Base-by-base conservation (phyloP, 305 asterid species). In the Solanum chacoense region DNA sequence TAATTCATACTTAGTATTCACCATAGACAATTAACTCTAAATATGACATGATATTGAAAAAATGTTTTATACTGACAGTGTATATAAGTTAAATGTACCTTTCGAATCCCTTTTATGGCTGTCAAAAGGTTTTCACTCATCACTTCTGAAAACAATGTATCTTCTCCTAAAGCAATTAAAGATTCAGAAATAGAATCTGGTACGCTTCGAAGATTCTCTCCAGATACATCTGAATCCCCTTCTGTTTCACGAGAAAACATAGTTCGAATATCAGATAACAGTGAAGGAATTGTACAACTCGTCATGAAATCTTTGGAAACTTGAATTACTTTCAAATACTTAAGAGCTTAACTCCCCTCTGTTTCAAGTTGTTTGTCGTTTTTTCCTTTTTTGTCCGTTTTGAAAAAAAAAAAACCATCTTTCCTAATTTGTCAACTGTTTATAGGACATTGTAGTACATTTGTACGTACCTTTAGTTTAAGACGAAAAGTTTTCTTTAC, bases 111-210 rank as follows among this genome's bases (percentile, higher is more conserved):
- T 92, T 80, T 89, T 89, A 97, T 59, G 86, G 96, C 98, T 90
- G 90, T 89, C 94, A 91, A 80, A 84, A 96, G 95, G 91, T 97
- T 97, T 91, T 96, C 98, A 67, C 96, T 95, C 24, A 95, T 91
- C 89, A 96, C 88, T 67, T 93, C 98, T 84, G 69, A 87, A 92
- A 96, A 80, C 87, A 93, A 89, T 7, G 88, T 20, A 89, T 97
- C 95, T 88, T 93, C 91, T 81, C 90, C 94, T 18, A 87, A 29
- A 72, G 80, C 80, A 63, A 35, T 20, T 72, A 85, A 69, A 36
- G 88, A 85, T 29, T 85, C 65, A 35, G 88, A 37, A 85, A 85
- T 69, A 85, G 88, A 85, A 63, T 67, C 63, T 85, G 88, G 88
- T 35, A 85, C 65, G 16, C 80, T 69, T 67, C 65, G 88, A 36